Conservation (phyloP, 192 early-diverging fungal genomes). For the Podila verticillata region DNA sequence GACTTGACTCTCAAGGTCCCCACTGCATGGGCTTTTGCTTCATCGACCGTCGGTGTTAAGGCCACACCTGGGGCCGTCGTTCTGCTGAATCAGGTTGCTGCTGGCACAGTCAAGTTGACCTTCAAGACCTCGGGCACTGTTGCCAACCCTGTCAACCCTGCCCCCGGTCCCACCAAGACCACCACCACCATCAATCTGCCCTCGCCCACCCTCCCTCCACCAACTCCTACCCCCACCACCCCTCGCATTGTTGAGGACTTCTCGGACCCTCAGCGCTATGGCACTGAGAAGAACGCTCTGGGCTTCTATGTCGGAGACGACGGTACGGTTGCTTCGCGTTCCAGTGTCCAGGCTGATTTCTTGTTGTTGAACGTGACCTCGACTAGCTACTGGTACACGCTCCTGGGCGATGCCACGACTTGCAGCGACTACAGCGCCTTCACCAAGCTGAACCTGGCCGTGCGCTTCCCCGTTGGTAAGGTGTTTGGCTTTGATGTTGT, state of each 20-base stretch:
- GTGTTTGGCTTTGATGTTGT: conserved; percentile 13
- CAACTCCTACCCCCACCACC: conserved; percentile 12
- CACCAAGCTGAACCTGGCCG: conserved; percentile 13
- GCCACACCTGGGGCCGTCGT: conserved; percentile 25
- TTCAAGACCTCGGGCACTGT: conserved; percentile 23
- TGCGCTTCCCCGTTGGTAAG: conserved; percentile 23
- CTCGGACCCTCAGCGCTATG: conserved; percentile 19
- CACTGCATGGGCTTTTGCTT: conserved; percentile 19
- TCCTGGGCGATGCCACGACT: conserved; percentile 1
- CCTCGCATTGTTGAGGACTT: conserved; percentile 16
- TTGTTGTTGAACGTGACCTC: conserved; percentile 8
- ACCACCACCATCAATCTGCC: conserved; percentile 9
- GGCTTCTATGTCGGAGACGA: conserved; percentile 15
- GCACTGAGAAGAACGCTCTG: conserved; percentile 16
- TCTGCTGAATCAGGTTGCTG: conserved; percentile 8
- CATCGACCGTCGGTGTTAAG: conserved; percentile 9
- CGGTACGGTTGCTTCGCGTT: conserved; percentile 1
- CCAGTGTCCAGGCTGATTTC: conserved; percentile 20
- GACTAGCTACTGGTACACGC: conserved; percentile 20
- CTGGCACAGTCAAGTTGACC: conserved; percentile 10
- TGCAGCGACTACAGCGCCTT: conserved; percentile 30
- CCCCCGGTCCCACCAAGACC: conserved; percentile 11
- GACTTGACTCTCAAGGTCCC: conserved; percentile 28
- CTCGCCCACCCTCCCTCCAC: conserved; percentile 8
- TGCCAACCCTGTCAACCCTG: not conserved